A percentile compares a stretch with the other conserved stretches of the same genome.
Evolutionary conservation across 2,329 filamentous ascomycete genomes (phyloP).

Genomic region (Penicillium sp.): DNA sequence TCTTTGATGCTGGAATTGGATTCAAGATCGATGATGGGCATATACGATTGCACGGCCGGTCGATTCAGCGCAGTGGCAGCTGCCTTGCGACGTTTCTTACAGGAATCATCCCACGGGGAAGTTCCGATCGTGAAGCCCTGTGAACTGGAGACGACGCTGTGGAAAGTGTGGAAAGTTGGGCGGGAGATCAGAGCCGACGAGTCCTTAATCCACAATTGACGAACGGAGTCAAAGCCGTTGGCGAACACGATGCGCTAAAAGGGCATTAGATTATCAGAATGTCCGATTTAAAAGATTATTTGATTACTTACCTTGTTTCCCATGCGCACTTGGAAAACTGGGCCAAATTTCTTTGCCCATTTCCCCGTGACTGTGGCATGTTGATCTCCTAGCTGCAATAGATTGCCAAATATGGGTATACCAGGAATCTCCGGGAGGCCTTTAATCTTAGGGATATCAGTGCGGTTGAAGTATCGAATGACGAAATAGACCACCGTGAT

Average conservation of each 20-base stretch:
- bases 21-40: slow-evolving; percentile 74
- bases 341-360: slow-evolving; percentile 55
- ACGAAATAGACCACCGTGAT: slow-evolving; percentile 34
- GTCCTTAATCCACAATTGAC: slow-evolving; percentile 65
- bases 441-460: slow-evolving; percentile 54
- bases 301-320: slow-evolving; percentile 51
- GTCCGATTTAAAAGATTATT: background rate
- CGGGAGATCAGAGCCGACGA: slow-evolving; percentile 69
- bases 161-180: slow-evolving; percentile 71
- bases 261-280: background rate
- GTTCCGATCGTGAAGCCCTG: slow-evolving; percentile 77
- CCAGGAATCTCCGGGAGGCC: slow-evolving; percentile 54
- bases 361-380: slow-evolving; percentile 49
- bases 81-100: slow-evolving; percentile 66
- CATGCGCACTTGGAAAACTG: slow-evolving; percentile 58
- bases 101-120: slow-evolving; percentile 74
- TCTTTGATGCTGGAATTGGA: slow-evolving; percentile 63
- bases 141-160: slow-evolving; percentile 65
- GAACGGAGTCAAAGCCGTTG: slow-evolving; percentile 67
- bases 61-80: slow-evolving; percentile 70
- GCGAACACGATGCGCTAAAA: slow-evolving; percentile 61
- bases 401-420: slow-evolving; percentile 55
- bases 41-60: slow-evolving; percentile 66
- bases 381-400: slow-evolving; percentile 51
- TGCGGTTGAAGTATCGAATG: slow-evolving; percentile 40